Evolutionary conservation across 805 yeast species (phyloP).

Genomic region (Wickerhamomyces strasburgensis): DNA sequence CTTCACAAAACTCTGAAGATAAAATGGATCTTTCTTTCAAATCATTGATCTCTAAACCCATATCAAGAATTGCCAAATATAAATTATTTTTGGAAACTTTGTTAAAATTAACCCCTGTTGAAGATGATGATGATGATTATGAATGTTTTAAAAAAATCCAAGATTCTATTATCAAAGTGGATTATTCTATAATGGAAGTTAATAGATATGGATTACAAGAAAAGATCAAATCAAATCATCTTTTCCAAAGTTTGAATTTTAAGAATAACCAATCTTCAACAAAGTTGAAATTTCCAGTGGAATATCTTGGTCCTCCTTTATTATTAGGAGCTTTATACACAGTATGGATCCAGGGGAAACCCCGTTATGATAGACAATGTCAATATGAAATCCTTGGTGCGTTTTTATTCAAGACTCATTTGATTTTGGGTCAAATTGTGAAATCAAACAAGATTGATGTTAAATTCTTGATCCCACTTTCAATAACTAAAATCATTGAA

Average conservation of each 20-base stretch:
- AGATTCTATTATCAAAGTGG: constrained; percentile 15
- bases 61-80: constrained; percentile 45
- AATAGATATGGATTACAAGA: constrained; percentile 28
- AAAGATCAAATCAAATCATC: constrained; percentile 11
- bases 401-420: constrained; percentile 47
- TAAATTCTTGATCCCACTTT: constrained; percentile 45
- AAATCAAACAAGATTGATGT: constrained; percentile 29
- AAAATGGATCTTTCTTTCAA: constrained; percentile 45
- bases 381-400: constrained; percentile 27
- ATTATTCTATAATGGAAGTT: constrained; percentile 24
- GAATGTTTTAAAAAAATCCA: constrained; percentile 13
- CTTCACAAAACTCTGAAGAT: constrained; percentile 34
- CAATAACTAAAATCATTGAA: constrained; percentile 30
- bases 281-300: constrained; percentile 30
- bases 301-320: constrained; percentile 42
- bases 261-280: constrained; percentile 1
- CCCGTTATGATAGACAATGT: constrained; percentile 5
- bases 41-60: constrained; percentile 51
- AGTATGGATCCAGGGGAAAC: constrained; percentile 32
- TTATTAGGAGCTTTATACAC: constrained; percentile 39
- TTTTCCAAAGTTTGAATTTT: constrained; percentile 18
- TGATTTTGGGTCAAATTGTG: constrained; percentile 33
- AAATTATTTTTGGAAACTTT: constrained; percentile 44
- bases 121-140: constrained; percentile 17
- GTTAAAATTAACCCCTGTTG: constrained; percentile 25